Base-by-base conservation (phyloP, 2,329 filamentous ascomycete genomes). In the Trichoderma harzianum region DNA sequence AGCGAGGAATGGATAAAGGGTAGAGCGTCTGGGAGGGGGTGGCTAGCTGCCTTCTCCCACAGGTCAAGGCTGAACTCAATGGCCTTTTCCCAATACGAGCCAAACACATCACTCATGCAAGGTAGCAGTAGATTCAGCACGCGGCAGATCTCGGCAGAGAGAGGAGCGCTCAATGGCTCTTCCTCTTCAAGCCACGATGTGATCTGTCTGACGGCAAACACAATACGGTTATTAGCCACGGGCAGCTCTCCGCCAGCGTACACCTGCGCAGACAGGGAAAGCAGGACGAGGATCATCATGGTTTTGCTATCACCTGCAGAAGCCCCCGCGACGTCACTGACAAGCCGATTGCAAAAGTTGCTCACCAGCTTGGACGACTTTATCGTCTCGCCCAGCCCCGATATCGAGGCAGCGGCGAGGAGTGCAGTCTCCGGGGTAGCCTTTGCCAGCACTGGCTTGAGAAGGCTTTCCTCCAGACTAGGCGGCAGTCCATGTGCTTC, bases 151-250 rank as follows among this genome's bases (percentile, higher is more conserved):
- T 89, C 82, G 34, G 86, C 78, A 73, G 83, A 79, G n/a, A 88
- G 74, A 69, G 81, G 79, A n/a, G 80, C 77, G 26, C 84, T 81
- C 2, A 88, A 72, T 1, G 65, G 80, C 18, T 85, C 82, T 0
- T 83, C 78, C 0, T 84, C 84, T 16, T 91, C 87, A 0, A 95
- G 83, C 89, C 92, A 95, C 10, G 89, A 87, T 0, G 92, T 87
- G 8, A 97, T 86, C 74, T 95, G 91, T 78, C 92, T 93, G 55
- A 95, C 89, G 10, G 95, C 90, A 81, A 97, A 96, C 0, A 97
- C 89, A 3, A 96, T 82, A 28, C 94, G 88, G 76, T 95, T 90
- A 58, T 86, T 88, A 1, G 88, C 86, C 1, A 90, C 86, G 0
- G 89, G 89, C 8, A 90, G 74, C 73, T 86, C 82, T 3, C 84